These are phyloP conservation scores for Vitis hybrid DNA, from an alignment of 177 flowering plant species.

Conservation along the genomic window DNA sequence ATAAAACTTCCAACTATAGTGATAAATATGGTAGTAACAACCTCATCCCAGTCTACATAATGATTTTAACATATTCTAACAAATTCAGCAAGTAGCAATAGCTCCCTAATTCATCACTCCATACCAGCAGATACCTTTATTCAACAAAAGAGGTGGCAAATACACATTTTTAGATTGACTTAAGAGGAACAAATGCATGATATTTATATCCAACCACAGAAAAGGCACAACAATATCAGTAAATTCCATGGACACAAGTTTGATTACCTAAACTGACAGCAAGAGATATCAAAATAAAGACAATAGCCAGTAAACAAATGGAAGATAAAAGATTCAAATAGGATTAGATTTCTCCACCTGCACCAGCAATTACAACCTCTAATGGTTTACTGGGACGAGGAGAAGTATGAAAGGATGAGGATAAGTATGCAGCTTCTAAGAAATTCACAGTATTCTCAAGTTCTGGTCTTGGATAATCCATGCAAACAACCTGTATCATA, in stretches of 20 bases:
- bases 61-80: too few species aligned
- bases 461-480: constrained; percentile 75
- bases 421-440: constrained; percentile 69
- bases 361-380: constrained; percentile 68
- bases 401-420: constrained; percentile 50
- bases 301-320: too few species aligned
- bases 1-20: too few species aligned
- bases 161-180: not conserved
- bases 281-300: too few species aligned
- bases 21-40: too few species aligned
- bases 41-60: too few species aligned
- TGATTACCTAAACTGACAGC: too few species aligned
- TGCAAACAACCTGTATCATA: constrained; percentile 51
- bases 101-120: too few species aligned
- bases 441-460: constrained; percentile 59
- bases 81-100: too few species aligned
- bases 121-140: not conserved
- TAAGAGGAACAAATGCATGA: not conserved
- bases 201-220: not conserved
- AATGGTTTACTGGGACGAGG: constrained; percentile 60
- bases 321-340: too few species aligned
- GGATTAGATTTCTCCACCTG: constrained; percentile 36
- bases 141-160: not conserved
- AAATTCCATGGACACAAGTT: not conserved
- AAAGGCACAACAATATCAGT: not conserved